Evolutionary conservation across 371 early-diverging fungal species (phyloP).

Genomic region (Haplosporangium sp.): DNA sequence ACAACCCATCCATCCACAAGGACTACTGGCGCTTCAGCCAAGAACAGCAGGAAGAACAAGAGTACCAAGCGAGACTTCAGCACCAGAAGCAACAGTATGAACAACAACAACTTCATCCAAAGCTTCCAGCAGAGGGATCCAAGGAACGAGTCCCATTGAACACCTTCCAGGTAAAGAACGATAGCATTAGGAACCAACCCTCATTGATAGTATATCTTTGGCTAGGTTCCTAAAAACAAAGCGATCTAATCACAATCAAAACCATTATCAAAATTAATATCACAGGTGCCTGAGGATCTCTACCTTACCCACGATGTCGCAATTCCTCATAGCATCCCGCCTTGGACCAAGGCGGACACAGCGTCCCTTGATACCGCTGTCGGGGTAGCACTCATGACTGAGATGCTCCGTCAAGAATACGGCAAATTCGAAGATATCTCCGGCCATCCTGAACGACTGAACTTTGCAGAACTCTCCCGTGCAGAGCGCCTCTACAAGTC

Average conservation of each 20-base stretch:
- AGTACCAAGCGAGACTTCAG: background rate
- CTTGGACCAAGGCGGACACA: slow-evolving; percentile 47
- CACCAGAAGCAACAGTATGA: slow-evolving; percentile 14
- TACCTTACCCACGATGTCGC: slow-evolving; percentile 51
- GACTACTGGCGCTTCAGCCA: slow-evolving; percentile 29
- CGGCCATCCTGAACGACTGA: slow-evolving; percentile 10
- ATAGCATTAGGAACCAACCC: background rate
- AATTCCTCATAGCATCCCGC: slow-evolving; percentile 39
- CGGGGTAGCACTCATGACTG: slow-evolving; percentile 26
- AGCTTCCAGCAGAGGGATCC: slow-evolving; percentile 11
- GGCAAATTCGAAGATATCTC: slow-evolving; percentile 11
- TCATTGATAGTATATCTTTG: background rate
- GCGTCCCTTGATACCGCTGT: slow-evolving; percentile 26
- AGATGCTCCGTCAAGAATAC: slow-evolving; percentile 31
- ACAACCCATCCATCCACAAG: slow-evolving; percentile 4
- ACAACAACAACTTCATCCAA: slow-evolving; percentile 3
- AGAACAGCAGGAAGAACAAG: slow-evolving; percentile 11
- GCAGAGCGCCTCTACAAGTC: slow-evolving; percentile 37
- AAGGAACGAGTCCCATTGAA: slow-evolving; percentile 25
- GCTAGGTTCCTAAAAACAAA: background rate
- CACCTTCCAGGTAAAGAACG: slow-evolving; percentile 26
- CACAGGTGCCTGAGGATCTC: slow-evolving; percentile 40
- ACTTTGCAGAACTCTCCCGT: slow-evolving; percentile 32
- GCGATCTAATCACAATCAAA: background rate
- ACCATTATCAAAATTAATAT: background rate